phyloP scores from a whole-genome alignment of 345 rosid species.

The Excoecaria agallocha region DNA sequence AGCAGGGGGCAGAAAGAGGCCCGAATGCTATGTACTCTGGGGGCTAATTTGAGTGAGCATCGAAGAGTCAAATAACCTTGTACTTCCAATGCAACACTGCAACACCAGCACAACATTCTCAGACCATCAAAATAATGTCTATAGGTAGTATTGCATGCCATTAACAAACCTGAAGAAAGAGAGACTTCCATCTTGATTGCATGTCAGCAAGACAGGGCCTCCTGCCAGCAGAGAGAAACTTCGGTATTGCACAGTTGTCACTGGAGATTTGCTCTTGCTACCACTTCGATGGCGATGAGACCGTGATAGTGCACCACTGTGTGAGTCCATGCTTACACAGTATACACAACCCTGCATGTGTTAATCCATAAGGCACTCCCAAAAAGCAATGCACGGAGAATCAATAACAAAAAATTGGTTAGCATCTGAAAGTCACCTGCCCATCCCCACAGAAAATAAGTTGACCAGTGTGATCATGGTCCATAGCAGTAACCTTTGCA shows the following conservation, averaged over 20 bases:
- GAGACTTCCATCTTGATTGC: conserved; percentile 83
- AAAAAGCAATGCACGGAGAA: neutral
- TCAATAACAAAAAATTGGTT: neutral
- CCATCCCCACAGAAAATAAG: conserved; percentile 93
- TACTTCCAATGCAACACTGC: conserved; percentile 77
- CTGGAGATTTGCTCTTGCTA: conserved; percentile 64
- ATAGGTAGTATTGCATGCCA: conserved; percentile 4
- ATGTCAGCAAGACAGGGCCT: conserved; percentile 87
- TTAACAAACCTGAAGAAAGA: conserved; percentile 77
- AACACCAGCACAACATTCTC: conserved; percentile 23
- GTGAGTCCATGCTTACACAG: conserved; percentile 77
- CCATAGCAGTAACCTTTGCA: conserved; percentile 82
- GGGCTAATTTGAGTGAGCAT: conserved; percentile 75
- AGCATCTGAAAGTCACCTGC: conserved; percentile 41
- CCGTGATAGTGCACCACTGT: conserved; percentile 70
- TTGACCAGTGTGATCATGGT: conserved; percentile 97
- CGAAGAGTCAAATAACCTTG: conserved; percentile 84
- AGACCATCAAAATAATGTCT: conserved; percentile 8
- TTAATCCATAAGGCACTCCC: conserved; percentile 13
- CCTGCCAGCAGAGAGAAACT: conserved; percentile 88
- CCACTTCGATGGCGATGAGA: conserved; percentile 68
- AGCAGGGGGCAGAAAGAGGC: conserved; percentile 91
- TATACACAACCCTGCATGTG: conserved; percentile 71
- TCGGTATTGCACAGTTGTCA: conserved; percentile 82
- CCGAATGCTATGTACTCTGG: conserved; percentile 64